Base-by-base conservation (phyloP, 2,329 filamentous ascomycete species). In the Talaromyces rugulosus region DNA sequence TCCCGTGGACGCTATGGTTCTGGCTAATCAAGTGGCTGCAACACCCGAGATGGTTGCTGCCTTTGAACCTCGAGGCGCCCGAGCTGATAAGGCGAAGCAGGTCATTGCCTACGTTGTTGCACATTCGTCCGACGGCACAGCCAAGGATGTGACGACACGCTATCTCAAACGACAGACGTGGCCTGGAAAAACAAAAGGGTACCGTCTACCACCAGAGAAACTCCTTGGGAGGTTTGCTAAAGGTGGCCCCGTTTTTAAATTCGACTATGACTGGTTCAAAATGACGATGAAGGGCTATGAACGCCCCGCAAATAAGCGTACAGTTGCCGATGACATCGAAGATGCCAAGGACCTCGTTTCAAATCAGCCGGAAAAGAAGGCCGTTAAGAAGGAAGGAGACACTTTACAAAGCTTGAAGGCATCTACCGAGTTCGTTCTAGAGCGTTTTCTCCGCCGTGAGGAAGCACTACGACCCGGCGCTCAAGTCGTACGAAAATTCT, bases 111-210 rank as follows among this genome's bases (percentile, higher is more conserved):
- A 99, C 70, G 85, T 96, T 2, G 81, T 98, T 23, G 93, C 89
- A 0, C 91, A 90, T 75, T 91, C 90, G 0, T 77, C 85, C 3
- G 93, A 98, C 71, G 91, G 91, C 2, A 93, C 92, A 0, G 93
- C 92, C 12, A 98, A 98, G 73, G 95, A 99, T 72, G 90, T 99
- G 16, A 99, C 95, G 0, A 88, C 95, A 11, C 86, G 95, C 31
- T 99, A 99, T 73, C 79, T 99, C 7, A 93, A 89, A 69, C 86
- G 89, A 27, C 90, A 90, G 62, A 83, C 89, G 59, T 87, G 92
- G 72, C 95, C 95, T 0, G 94, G 95, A 4, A 90, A 92, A 67
- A 96, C 94, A 0, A 98, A 96, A 72, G 92, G 93, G 4, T 84
- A 88, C 65, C 86, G 95, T 6, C 84, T 96, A 72, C 86, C 89